Percentiles rank a stretch among this genome's conserved stretches.
Evolutionary conservation across 805 yeast genomes (phyloP).

Genomic region (Jamesozyma gamospora): DNA sequence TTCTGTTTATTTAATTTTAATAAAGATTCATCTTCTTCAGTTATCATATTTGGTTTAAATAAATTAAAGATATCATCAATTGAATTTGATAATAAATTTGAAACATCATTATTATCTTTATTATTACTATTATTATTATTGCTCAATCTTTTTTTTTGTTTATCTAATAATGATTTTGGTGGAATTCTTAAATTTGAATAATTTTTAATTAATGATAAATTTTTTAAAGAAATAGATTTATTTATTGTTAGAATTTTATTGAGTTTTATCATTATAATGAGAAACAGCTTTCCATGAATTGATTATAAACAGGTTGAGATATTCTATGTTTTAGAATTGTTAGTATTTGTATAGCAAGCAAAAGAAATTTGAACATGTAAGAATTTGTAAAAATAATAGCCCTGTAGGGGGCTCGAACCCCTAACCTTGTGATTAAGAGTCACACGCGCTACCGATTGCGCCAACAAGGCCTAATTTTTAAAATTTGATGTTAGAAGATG

Average conservation of each 20-base stretch:
- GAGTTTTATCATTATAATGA: too few relatives aligned
- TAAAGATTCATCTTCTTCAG: constrained; percentile 20
- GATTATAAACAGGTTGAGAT: too few relatives aligned
- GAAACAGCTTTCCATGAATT: too few relatives aligned
- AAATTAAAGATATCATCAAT: constrained; percentile 18
- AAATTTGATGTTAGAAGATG: too few relatives aligned
- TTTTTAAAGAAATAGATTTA: not conserved
- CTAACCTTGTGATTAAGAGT: constrained; percentile 9
- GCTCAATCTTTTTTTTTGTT: constrained; percentile 15
- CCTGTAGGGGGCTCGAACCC: constrained; percentile 10
- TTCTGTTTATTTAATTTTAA: constrained; percentile 5
- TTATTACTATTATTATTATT: constrained; percentile 4
- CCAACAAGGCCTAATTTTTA: constrained; percentile 6
- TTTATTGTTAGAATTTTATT: not conserved
- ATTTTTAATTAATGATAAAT: too few relatives aligned
- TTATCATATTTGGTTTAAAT: constrained; percentile 17
- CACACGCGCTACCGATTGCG: constrained; percentile 10
- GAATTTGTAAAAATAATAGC: constrained; percentile 1
- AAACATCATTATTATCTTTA: constrained; percentile 3
- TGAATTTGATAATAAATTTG: constrained; percentile 5
- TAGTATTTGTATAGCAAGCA: too few relatives aligned
- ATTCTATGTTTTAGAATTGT: too few relatives aligned
- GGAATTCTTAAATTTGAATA: too few relatives aligned
- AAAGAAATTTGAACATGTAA: not conserved
- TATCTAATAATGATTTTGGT: constrained; percentile 16